These are phyloP conservation scores for Leucosporidium yakuticum DNA, from an alignment of 768 basidiomycete genomes.

Conservation along the genomic window DNA sequence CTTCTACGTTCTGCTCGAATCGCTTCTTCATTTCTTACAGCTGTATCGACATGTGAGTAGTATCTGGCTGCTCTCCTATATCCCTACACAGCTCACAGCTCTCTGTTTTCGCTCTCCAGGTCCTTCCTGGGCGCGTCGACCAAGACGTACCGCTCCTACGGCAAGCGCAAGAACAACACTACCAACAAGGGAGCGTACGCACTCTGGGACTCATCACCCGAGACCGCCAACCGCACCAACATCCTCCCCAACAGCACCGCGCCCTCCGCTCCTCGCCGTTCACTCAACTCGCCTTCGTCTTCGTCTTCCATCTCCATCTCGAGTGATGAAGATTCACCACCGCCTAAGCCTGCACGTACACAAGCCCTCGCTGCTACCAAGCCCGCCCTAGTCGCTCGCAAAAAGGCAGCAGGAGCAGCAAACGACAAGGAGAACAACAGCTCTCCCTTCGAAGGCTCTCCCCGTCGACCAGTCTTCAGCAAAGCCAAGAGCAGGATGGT, in stretches of 20 bases:
- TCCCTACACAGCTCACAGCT: too few relatives aligned
- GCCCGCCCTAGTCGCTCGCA: too few relatives aligned
- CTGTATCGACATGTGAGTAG: background rate
- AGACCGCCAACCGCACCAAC: background rate
- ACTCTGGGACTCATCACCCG: background rate
- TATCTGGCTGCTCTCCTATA: too few relatives aligned
- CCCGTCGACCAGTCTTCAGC: slow-evolving; percentile 4
- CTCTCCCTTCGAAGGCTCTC: background rate
- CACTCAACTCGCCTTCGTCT: too few relatives aligned
- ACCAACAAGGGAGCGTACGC: slow-evolving; percentile 5
- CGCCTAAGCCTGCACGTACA: too few relatives aligned
- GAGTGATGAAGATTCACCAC: too few relatives aligned
- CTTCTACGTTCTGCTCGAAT: background rate
- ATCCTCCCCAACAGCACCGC: background rate
- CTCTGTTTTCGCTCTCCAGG: background rate
- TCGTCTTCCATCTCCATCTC: too few relatives aligned
- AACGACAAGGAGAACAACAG: background rate
- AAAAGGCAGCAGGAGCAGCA: too few relatives aligned
- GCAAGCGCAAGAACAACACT: slow-evolving; percentile 21
- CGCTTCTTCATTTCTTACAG: background rate
- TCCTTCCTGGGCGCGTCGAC: slow-evolving; percentile 17
- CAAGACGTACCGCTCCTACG: slow-evolving; percentile 22
- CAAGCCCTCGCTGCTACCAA: too few relatives aligned
- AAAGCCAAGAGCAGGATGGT: background rate
- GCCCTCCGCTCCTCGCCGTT: too few relatives aligned